Base-by-base conservation (phyloP, 2,329 filamentous ascomycete genomes). In the Botrytis fabae region DNA sequence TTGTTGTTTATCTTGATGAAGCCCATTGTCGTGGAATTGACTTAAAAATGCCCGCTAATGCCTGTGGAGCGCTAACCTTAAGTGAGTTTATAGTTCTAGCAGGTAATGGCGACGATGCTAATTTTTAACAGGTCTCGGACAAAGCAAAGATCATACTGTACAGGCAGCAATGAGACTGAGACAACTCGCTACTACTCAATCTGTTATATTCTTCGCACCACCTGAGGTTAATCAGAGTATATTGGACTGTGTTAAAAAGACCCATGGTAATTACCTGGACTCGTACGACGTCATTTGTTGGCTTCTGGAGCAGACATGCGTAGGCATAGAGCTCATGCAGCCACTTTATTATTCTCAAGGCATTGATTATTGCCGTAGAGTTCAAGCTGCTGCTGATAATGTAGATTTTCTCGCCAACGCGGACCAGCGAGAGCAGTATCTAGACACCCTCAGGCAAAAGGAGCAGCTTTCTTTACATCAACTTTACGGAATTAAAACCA, bases 121-220 rank as follows among this genome's bases (percentile, higher is more conserved):
- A 64, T 18, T 46, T 46, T 32, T 18, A 46, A 28, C 32, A 69
- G 65, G 65, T 0, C 71, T 77, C 0, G 74, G 74, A 3, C 75
- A 77, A n/a, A 78, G 76, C 2, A 79, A 80, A 51, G 78, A 80
- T 60, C 74, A 76, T 90, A 76, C 91, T 42, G 91, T 94, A 0
- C 84, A 88, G 88, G 90, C 90, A 70, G 89, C 90, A 0, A 92
- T 92, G 90, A 82, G 90, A 73, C 80, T 92, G 0, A 84, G 91
- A 1, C 86, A 91, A 63, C 82, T 93, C 0, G 85, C 82, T 0
- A 83, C 83, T n/a, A 75, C 78, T 6, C 79, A 80, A 73, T 74
- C 79, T 0, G 65, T 79, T 16, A 69, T 70, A 0, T 78, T 81
- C 61, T 80, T 81, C 40, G 78, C 79, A 1, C 80, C 78, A 1